Evolutionary conservation across 75 land plant genomes (phyloP), one percentile per base, ranked within the genome.

Genomic region (Sequoiadendron giganteum): DNA sequence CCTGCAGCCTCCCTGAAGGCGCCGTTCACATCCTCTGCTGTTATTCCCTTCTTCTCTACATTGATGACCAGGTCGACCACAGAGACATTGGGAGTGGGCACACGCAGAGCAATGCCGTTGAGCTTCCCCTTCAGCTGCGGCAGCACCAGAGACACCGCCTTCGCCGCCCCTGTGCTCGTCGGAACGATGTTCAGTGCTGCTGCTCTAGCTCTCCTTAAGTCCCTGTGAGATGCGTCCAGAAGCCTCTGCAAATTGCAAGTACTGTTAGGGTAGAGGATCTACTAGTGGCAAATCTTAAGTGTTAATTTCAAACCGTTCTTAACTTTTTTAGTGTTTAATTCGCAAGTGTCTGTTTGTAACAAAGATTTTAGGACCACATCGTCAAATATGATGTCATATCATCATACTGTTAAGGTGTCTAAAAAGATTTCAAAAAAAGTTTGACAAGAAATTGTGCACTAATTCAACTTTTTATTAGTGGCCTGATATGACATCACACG

Each of bases 171-270:
- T 13, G 99, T 97, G 87, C 94, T 94, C 0, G 99, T 97, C 2
- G 99, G 99, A 1, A 97, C 99, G 1, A 97, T 97, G 95, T 97
- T 97, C 54, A 97, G 92, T 3, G 99, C 99, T 2, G 99, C 99
- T 10, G 99, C 99, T 58, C 99, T 55, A 30, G 99, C 99, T 86
- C 99, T 88, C 47, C 99, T 86, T 70, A 97, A 86, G 90, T 97
- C 99, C 76, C 99, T 93, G 94, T 97, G 99, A 80, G 96, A 95
- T 30, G 99, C 99, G 86, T 97, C 99, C 48, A 97, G 91, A 7
- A 97, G 92, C 87, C 99, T 92, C 93, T 97, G 91, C 85, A 89
- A 3, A n/a, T 70, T 70, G 9, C 25, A 18, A 36, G 0, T 0
- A 36, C 38, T 36, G 38, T 36, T 36, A 36, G 38, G 38, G 38